Evolutionary conservation across 371 early-diverging fungal genomes (phyloP).

Genomic region (Mycotypha africana): DNA sequence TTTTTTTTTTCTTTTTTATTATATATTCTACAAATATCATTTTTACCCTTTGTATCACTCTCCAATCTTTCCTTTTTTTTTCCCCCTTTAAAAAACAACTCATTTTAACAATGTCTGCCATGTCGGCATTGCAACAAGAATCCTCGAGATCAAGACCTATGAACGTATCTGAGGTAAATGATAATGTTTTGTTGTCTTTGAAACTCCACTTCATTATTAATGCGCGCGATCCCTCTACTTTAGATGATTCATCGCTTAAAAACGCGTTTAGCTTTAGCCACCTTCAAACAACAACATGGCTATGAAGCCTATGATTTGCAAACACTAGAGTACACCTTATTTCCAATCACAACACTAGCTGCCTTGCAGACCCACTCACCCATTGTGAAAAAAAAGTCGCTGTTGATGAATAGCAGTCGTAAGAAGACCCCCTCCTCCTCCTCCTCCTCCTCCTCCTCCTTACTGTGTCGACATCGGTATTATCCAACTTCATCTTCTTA

Average conservation of each 20-base stretch:
- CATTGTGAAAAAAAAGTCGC: neutral
- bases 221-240: too few relatives aligned
- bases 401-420: neutral
- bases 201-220: neutral
- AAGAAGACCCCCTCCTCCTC: neutral
- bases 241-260: slow-evolving; percentile 22
- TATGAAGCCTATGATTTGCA: slow-evolving; percentile 17
- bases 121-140: neutral
- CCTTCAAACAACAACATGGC: slow-evolving; percentile 22
- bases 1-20: neutral
- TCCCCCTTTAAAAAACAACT: too few relatives aligned
- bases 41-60: too few relatives aligned
- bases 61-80: too few relatives aligned
- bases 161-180: neutral
- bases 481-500: slow-evolving; percentile 21
- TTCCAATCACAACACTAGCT: too few relatives aligned
- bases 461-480: slow-evolving; percentile 28
- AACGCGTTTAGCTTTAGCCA: slow-evolving; percentile 21
- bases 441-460: too few relatives aligned
- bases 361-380: too few relatives aligned
- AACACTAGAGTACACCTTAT: slow-evolving; percentile 17
- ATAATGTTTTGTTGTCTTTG: neutral
- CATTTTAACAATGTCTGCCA: too few relatives aligned
- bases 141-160: neutral
- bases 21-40: neutral